Percentiles rank a stretch among this genome's conserved stretches.
Evolutionary conservation across 345 rosid species (phyloP).

Genomic region (Heritiera fomes): DNA sequence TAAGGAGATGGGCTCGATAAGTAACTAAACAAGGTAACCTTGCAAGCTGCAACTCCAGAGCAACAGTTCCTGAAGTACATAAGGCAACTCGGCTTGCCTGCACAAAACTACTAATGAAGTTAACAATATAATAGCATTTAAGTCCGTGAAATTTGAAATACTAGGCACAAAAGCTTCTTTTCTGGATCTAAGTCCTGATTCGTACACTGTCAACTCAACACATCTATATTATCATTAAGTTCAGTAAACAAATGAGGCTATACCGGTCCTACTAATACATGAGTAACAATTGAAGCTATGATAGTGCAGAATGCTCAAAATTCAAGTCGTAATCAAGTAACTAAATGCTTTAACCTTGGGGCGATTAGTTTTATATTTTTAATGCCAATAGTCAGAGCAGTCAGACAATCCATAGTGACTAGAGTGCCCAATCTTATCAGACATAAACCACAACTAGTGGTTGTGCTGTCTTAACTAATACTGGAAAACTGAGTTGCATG

Average conservation of each 20-base stretch:
- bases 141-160: neutral
- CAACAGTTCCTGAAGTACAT: slow-evolving; percentile 99
- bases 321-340: neutral
- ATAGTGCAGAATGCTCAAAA: neutral
- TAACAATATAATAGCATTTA: neutral
- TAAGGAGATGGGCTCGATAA: slow-evolving; percentile 76
- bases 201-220: neutral
- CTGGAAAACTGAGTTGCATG: neutral
- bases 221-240: neutral
- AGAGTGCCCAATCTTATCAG: neutral
- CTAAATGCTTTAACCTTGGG: neutral
- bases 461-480: neutral
- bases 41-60: slow-evolving; percentile 83
- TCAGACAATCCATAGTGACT: neutral
- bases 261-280: neutral
- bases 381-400: neutral
- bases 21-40: slow-evolving; percentile 80
- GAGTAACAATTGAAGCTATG: neutral
- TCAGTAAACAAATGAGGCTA: neutral
- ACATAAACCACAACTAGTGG: neutral
- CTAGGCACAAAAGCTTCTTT: neutral
- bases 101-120: slow-evolving; percentile 18
- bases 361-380: neutral
- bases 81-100: slow-evolving; percentile 87
- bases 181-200: neutral